Conservation (phyloP, 345 rosid species). For the Arabidopsis suecica region DNA sequence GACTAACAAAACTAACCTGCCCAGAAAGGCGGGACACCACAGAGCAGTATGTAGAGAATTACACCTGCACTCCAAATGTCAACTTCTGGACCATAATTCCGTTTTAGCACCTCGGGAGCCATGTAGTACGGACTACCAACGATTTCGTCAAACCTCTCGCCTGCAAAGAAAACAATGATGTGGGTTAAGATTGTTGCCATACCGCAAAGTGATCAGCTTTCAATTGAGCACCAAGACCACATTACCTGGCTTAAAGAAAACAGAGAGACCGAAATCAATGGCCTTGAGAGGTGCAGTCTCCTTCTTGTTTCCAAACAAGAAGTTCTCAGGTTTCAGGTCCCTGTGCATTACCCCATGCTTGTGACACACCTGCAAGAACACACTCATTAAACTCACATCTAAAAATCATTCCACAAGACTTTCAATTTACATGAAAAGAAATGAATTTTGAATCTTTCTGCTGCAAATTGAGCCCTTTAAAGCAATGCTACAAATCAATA, state of each 20-base stretch:
- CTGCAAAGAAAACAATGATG: conserved; percentile 50
- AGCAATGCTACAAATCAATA: conserved; percentile 23
- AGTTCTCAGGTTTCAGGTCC: conserved; percentile 94
- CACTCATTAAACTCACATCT: conserved; percentile 22
- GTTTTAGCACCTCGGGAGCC: conserved; percentile 96
- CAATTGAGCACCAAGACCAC: conserved; percentile 9
- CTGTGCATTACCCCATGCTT: conserved; percentile 92
- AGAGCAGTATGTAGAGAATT: conserved; percentile 85
- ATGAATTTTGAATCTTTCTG: not conserved
- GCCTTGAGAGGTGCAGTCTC: conserved; percentile 85
- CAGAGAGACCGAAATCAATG: conserved; percentile 95
- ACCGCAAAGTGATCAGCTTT: not conserved
- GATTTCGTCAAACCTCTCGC: conserved; percentile 84
- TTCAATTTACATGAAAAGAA: not conserved
- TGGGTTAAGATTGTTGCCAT: conserved; percentile 5
- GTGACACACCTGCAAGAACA: conserved; percentile 74
- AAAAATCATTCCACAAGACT: not conserved
- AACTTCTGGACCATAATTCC: conserved; percentile 89
- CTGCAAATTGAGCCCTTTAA: conserved; percentile 13
- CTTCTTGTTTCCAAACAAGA: conserved; percentile 87
- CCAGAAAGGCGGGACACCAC: conserved; percentile 98
- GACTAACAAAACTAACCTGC: conserved; percentile 67
- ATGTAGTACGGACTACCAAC: conserved; percentile 98
- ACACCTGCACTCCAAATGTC: conserved; percentile 99
- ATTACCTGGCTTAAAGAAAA: conserved; percentile 94